Evolutionary conservation across 2,329 filamentous ascomycete genomes (phyloP).

Genomic region (Cadophora sp.): DNA sequence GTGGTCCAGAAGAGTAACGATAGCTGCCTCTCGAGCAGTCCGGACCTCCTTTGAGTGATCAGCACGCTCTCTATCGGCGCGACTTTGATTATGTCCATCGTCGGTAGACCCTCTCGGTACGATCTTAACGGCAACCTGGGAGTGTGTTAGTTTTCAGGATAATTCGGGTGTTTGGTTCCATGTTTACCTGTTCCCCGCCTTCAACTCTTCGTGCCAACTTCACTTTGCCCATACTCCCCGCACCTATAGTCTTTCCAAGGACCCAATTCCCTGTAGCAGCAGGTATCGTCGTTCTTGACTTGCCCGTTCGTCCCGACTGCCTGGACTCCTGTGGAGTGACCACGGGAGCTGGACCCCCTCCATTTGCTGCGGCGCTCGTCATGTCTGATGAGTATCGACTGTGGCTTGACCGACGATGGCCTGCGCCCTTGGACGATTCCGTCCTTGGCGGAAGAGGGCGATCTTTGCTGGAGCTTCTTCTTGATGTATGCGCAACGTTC

Average conservation of each 20-base stretch:
- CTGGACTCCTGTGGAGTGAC: slow-evolving; percentile 58
- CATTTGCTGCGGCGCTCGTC: slow-evolving; percentile 58
- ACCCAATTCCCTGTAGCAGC: slow-evolving; percentile 93
- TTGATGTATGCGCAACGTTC: slow-evolving; percentile 59
- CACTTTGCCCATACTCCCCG: slow-evolving; percentile 98
- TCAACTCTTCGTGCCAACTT: slow-evolving; percentile 93
- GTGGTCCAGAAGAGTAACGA: slow-evolving; percentile 91
- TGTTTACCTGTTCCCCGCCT: slow-evolving; percentile 81
- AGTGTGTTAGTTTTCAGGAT: slow-evolving; percentile 32
- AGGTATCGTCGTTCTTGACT: slow-evolving; percentile 81
- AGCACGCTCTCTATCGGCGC: slow-evolving; percentile 80
- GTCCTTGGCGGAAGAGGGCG: slow-evolving; percentile 36
- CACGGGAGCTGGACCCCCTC: slow-evolving; percentile 59
- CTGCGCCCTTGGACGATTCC: slow-evolving; percentile 48
- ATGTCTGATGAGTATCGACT: slow-evolving; percentile 52
- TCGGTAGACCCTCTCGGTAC: slow-evolving; percentile 90
- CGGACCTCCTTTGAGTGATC: slow-evolving; percentile 94
- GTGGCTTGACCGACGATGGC: slow-evolving; percentile 46
- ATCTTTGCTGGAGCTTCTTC: slow-evolving; percentile 44
- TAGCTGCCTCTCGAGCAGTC: slow-evolving; percentile 93
- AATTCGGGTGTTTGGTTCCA: background rate
- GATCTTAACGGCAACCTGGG: slow-evolving; percentile 93
- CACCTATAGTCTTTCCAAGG: slow-evolving; percentile 94
- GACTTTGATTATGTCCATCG: slow-evolving; percentile 70
- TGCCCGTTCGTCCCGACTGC: slow-evolving; percentile 56